Conservation (phyloP, 2,329 filamentous ascomycete species). For the Verticillium isaacii region DNA sequence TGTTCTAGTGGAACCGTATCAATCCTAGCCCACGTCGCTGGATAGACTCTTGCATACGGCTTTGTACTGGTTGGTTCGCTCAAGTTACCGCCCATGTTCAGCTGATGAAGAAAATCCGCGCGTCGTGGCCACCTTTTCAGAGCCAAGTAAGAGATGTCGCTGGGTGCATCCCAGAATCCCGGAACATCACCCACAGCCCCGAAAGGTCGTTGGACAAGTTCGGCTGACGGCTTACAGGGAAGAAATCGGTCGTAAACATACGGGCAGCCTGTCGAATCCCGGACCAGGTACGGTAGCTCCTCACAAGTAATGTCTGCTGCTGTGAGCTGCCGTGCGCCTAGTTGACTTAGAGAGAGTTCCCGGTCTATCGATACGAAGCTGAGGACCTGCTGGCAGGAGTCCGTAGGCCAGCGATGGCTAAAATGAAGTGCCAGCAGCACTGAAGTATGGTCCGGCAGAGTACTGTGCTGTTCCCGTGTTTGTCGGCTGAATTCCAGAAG, state of each 20-base stretch:
- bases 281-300: constrained; percentile 29
- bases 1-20: constrained; percentile 41
- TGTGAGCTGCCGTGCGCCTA: constrained; percentile 24
- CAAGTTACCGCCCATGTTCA: constrained; percentile 1
- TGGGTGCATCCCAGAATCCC: constrained; percentile 26
- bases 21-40: constrained; percentile 40
- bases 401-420: constrained; percentile 37
- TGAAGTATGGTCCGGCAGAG: constrained; percentile 35
- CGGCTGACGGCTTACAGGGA: constrained; percentile 34
- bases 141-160: constrained; percentile 43
- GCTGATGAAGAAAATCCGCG: constrained; percentile 53
- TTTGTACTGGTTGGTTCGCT: constrained; percentile 28
- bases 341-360: constrained; percentile 20
- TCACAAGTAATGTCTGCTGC: constrained; percentile 14
- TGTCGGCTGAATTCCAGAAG: constrained; percentile 23
- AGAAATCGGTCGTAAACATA: constrained; percentile 37
- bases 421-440: constrained; percentile 43
- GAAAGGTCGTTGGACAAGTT: constrained; percentile 32
- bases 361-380: constrained; percentile 27
- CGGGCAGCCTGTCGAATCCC: constrained; percentile 29
- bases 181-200: constrained; percentile 18
- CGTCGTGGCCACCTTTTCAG: constrained; percentile 48
- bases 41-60: constrained; percentile 38
- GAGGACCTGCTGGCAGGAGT: constrained; percentile 36
- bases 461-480: constrained; percentile 12